Conservation (phyloP, 1,139 yeast genomes). For the Yamadazyma friedrichii region DNA sequence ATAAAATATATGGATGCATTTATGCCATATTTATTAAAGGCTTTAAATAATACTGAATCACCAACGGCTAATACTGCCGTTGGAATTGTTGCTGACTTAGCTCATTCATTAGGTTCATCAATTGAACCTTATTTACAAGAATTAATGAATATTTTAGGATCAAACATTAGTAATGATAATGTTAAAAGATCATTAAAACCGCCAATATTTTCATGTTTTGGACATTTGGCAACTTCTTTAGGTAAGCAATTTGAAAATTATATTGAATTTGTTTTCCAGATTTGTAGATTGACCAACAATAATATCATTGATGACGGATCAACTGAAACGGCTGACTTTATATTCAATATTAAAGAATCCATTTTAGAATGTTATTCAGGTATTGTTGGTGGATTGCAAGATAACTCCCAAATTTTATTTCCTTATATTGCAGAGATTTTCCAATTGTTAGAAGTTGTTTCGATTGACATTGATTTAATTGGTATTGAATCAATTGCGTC, state of each 20-base stretch:
- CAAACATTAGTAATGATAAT: slow-evolving; percentile 60
- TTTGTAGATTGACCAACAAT: slow-evolving; percentile 54
- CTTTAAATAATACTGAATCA: slow-evolving; percentile 78
- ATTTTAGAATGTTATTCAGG: slow-evolving; percentile 95
- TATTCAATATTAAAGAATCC: slow-evolving; percentile 72
- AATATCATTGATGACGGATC: slow-evolving; percentile 56
- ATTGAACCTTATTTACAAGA: slow-evolving; percentile 75
- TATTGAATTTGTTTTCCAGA: slow-evolving; percentile 73
- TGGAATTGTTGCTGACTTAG: slow-evolving; percentile 93
- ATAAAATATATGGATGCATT: slow-evolving; percentile 76
- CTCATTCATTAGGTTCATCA: slow-evolving; percentile 81
- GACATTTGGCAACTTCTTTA: slow-evolving; percentile 89
- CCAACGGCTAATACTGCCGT: slow-evolving; percentile 86
- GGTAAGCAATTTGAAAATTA: slow-evolving; percentile 76
- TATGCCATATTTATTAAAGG: slow-evolving; percentile 75
- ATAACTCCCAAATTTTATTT: slow-evolving; percentile 60
- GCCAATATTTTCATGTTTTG: slow-evolving; percentile 88
- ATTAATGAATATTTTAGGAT: slow-evolving; percentile 79
- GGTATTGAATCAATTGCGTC: slow-evolving; percentile 68
- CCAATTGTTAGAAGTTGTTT: slow-evolving; percentile 60
- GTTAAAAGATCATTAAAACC: slow-evolving; percentile 84
- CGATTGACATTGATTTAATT: slow-evolving; percentile 58
- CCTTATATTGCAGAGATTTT: slow-evolving; percentile 72
- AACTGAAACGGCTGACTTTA: slow-evolving; percentile 75
- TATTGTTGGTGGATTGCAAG: slow-evolving; percentile 81